phyloP scores from a whole-genome alignment of 805 yeast genomes.

The Jamesozyma jinghongensis region DNA sequence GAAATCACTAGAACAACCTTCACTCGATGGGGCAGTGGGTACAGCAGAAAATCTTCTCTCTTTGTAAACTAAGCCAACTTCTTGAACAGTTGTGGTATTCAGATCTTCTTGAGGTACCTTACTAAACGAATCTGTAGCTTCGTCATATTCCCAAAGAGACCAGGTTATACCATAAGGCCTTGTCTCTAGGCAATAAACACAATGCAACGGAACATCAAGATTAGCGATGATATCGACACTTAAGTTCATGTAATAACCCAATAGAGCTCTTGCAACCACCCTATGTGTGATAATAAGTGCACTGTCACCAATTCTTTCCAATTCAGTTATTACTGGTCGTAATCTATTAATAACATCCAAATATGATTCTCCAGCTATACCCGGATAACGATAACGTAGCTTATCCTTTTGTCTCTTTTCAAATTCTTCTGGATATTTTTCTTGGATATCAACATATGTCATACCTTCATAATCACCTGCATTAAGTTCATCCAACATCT shows the following conservation, averaged over 20 bases:
- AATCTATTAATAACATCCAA: slow-evolving; percentile 86
- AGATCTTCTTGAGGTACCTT: slow-evolving; percentile 43
- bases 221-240: slow-evolving; percentile 75
- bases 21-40: slow-evolving; percentile 56
- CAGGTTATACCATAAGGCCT: slow-evolving; percentile 95
- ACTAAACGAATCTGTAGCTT: slow-evolving; percentile 63
- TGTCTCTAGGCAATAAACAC: slow-evolving; percentile 81
- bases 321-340: slow-evolving; percentile 82
- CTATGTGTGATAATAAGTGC: slow-evolving; percentile 78
- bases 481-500: slow-evolving; percentile 88
- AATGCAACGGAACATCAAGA: slow-evolving; percentile 86
- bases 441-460: slow-evolving; percentile 82
- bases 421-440: slow-evolving; percentile 66
- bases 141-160: slow-evolving; percentile 82
- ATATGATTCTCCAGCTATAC: slow-evolving; percentile 94
- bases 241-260: slow-evolving; percentile 84
- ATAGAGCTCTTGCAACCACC: slow-evolving; percentile 77
- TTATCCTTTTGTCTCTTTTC: slow-evolving; percentile 67
- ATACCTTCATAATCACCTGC: slow-evolving; percentile 90
- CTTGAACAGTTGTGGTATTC: slow-evolving; percentile 46
- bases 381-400: slow-evolving; percentile 85
- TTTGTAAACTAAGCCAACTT: slow-evolving; percentile 59
- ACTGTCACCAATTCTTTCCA: slow-evolving; percentile 86
- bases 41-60: slow-evolving; percentile 66
- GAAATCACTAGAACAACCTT: slow-evolving; percentile 12